Evolutionary conservation across 2,329 filamentous ascomycete species (phyloP).

Genomic region (Diaporthe australafricana): DNA sequence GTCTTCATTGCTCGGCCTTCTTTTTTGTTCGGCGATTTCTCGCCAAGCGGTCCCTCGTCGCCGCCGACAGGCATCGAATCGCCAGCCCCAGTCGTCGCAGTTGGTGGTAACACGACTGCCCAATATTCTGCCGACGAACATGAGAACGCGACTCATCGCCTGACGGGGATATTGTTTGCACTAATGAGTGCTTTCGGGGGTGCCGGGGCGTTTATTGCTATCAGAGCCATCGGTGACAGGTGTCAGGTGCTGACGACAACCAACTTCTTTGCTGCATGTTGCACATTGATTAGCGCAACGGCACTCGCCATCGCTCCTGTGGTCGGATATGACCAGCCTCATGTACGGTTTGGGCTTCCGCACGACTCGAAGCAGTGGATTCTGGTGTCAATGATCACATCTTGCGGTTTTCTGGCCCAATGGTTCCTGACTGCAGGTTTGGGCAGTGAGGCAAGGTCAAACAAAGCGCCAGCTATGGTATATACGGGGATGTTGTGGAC

Average conservation of each 20-base stretch:
- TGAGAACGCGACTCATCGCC: slow-evolving; percentile 71
- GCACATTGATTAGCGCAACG: slow-evolving; percentile 23
- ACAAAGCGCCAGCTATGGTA: slow-evolving; percentile 68
- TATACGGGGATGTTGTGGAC: slow-evolving; percentile 70
- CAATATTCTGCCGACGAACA: slow-evolving; percentile 46
- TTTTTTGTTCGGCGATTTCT: slow-evolving; percentile 21
- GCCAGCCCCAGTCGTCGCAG: neutral
- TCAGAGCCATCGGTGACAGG: slow-evolving; percentile 39
- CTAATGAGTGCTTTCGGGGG: slow-evolving; percentile 83
- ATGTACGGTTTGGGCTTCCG: slow-evolving; percentile 56
- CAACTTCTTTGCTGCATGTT: slow-evolving; percentile 46
- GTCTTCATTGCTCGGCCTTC: slow-evolving; percentile 82
- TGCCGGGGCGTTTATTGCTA: slow-evolving; percentile 56
- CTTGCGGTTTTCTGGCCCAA: slow-evolving; percentile 72
- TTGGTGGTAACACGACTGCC: neutral
- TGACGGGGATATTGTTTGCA: slow-evolving; percentile 77
- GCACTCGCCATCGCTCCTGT: slow-evolving; percentile 48
- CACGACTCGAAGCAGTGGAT: slow-evolving; percentile 68
- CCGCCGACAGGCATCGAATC: neutral
- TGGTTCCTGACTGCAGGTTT: slow-evolving; percentile 85
- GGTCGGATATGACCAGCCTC: slow-evolving; percentile 60
- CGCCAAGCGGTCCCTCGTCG: neutral
- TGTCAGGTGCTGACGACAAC: slow-evolving; percentile 35
- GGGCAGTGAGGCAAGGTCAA: slow-evolving; percentile 73
- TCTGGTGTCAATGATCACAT: slow-evolving; percentile 75